phyloP scores from a whole-genome alignment of 768 basidiomycete genomes.

The Russula virescens region DNA sequence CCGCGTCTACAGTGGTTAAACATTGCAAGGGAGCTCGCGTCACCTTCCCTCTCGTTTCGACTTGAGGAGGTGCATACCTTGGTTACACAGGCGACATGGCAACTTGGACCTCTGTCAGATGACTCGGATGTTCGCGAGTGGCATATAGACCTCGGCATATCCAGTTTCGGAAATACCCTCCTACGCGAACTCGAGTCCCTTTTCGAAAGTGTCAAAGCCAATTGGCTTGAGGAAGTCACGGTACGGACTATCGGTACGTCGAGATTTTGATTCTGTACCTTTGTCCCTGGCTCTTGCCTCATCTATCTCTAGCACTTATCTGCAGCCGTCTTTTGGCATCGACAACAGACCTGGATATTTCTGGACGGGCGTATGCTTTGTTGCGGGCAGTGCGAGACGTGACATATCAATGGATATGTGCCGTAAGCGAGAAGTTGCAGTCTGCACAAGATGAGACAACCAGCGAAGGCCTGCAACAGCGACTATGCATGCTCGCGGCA shows the following conservation, averaged over 20 bases:
- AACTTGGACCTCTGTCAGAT: conserved; percentile 33
- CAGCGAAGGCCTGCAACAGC: background rate
- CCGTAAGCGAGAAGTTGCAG: conserved; percentile 1
- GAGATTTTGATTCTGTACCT: too few relatives aligned
- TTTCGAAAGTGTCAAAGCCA: conserved; percentile 33
- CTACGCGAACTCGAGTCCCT: conserved; percentile 35
- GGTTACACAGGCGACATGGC: conserved; percentile 41
- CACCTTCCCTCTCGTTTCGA: conserved; percentile 37
- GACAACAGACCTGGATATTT: background rate
- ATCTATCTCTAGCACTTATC: background rate
- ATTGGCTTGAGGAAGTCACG: conserved; percentile 34
- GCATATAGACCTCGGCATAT: conserved; percentile 36
- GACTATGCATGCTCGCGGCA: conserved; percentile 7
- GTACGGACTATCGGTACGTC: conserved; percentile 18
- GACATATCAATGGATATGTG: conserved; percentile 5
- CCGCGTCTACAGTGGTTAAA: conserved; percentile 46
- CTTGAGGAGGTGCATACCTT: conserved; percentile 39
- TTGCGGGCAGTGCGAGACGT: conserved; percentile 7
- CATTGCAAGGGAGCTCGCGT: conserved; percentile 40
- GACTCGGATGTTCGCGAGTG: conserved; percentile 31
- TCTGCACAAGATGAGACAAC: background rate
- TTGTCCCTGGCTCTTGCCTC: background rate
- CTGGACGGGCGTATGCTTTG: background rate
- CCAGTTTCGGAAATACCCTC: conserved; percentile 36
- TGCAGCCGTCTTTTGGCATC: conserved; percentile 9